Percentiles rank a stretch among this genome's conserved stretches.
Evolutionary conservation across 1,284 basidiomycete species (phyloP).

Genomic region (Phlebopus sp.): DNA sequence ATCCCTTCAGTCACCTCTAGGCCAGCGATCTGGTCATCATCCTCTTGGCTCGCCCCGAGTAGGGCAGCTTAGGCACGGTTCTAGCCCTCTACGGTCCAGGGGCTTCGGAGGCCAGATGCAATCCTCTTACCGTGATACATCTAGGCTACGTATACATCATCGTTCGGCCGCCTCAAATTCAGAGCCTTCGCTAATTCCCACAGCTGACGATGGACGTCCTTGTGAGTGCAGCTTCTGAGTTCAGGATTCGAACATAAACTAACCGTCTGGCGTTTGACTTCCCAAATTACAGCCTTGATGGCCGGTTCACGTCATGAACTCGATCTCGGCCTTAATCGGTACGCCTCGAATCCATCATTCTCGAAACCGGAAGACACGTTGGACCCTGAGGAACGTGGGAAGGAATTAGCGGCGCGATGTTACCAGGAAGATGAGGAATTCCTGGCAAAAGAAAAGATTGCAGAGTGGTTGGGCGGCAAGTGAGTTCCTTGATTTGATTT

Average conservation of each 20-base stretch:
- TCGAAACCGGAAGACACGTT: slow-evolving; percentile 46
- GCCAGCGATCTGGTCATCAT: slow-evolving; percentile 38
- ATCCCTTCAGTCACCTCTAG: slow-evolving; percentile 48
- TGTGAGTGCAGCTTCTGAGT: slow-evolving; percentile 37
- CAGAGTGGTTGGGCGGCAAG: slow-evolving; percentile 92
- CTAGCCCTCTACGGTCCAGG: slow-evolving; percentile 41
- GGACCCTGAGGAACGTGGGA: slow-evolving; percentile 65
- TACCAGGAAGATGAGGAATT: slow-evolving; percentile 89
- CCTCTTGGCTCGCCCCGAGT: slow-evolving; percentile 29
- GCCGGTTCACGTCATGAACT: slow-evolving; percentile 54
- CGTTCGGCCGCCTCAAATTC: slow-evolving; percentile 72
- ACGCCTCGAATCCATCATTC: slow-evolving; percentile 44
- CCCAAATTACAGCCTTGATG: slow-evolving; percentile 27
- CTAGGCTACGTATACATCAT: slow-evolving; percentile 57
- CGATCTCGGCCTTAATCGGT: slow-evolving; percentile 42
- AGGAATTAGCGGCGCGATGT: slow-evolving; percentile 74
- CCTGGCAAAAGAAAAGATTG: slow-evolving; percentile 88
- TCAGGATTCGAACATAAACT: slow-evolving; percentile 16
- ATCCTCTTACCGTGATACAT: slow-evolving; percentile 44
- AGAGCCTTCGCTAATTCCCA: slow-evolving; percentile 68
- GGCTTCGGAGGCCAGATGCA: slow-evolving; percentile 35
- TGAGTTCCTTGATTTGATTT: slow-evolving; percentile 43
- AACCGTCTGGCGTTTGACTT: slow-evolving; percentile 15
- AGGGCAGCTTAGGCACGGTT: slow-evolving; percentile 34
- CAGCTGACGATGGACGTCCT: slow-evolving; percentile 43